Conservation (phyloP, 345 rosid genomes). For the Bruguiera parviflora region DNA sequence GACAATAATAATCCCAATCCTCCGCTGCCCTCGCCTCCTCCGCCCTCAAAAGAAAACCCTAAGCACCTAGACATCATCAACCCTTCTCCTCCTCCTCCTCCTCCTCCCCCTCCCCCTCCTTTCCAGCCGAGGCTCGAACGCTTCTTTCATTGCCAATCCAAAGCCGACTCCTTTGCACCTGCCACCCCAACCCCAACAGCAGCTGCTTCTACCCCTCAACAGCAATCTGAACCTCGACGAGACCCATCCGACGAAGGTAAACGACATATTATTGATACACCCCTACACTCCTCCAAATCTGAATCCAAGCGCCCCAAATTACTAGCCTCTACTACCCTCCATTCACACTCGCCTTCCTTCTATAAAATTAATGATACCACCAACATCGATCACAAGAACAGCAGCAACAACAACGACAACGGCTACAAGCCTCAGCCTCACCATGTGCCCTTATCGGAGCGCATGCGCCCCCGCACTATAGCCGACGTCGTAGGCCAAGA, state of each 20-base stretch:
- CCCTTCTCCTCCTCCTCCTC: neutral
- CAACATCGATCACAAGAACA: too few species aligned
- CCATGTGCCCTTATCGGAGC: slow-evolving; percentile 59
- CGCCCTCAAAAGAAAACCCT: slow-evolving; percentile 21
- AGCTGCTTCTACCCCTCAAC: neutral
- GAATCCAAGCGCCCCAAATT: slow-evolving; percentile 38
- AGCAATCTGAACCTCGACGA: neutral
- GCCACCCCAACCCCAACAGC: slow-evolving; percentile 8
- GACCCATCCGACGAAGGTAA: too few species aligned
- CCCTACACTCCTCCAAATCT: neutral
- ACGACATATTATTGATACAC: too few species aligned
- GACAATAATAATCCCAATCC: slow-evolving; percentile 8
- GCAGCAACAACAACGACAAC: too few species aligned
- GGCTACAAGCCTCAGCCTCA: neutral
- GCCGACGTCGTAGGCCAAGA: slow-evolving; percentile 79
- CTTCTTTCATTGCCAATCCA: slow-evolving; percentile 41
- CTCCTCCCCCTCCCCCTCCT: slow-evolving; percentile 17
- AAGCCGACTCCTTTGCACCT: slow-evolving; percentile 21
- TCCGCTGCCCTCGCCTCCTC: slow-evolving; percentile 21
- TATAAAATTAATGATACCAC: too few species aligned
- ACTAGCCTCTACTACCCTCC: neutral
- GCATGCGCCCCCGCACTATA: slow-evolving; percentile 75
- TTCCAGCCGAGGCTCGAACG: slow-evolving; percentile 56
- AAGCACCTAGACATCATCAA: too few species aligned
- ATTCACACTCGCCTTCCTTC: too few species aligned